phyloP scores from a whole-genome alignment of 2,329 filamentous ascomycete genomes.

The Pestalotiopsis sp. region DNA sequence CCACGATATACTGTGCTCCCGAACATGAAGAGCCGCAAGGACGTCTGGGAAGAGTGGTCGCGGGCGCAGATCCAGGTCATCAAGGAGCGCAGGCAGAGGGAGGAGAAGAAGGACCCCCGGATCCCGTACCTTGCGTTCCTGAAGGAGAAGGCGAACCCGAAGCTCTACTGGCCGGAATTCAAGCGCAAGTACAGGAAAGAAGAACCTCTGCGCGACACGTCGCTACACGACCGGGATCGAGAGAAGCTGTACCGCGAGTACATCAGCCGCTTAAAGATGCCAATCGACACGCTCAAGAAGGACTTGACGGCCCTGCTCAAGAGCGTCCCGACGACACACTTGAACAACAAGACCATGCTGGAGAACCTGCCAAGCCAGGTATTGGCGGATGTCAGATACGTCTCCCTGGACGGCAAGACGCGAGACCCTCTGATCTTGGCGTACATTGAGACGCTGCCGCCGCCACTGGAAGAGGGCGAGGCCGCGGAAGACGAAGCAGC shows the following conservation, averaged over 20 bases:
- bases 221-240: constrained; percentile 72
- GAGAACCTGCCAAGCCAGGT: constrained; percentile 63
- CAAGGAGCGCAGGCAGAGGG: constrained; percentile 70
- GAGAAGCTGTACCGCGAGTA: constrained; percentile 82
- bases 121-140: constrained; percentile 83
- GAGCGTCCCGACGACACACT: constrained; percentile 54
- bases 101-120: constrained; percentile 80
- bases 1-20: constrained; percentile 80
- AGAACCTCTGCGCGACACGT: constrained; percentile 73
- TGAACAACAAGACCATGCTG: constrained; percentile 61
- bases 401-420: constrained; percentile 61
- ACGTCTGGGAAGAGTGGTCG: constrained; percentile 84
- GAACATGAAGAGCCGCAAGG: constrained; percentile 79
- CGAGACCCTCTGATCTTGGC: constrained; percentile 68
- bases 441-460: constrained; percentile 65
- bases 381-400: constrained; percentile 68
- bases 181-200: constrained; percentile 88
- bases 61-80: constrained; percentile 73
- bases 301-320: constrained; percentile 70
- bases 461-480: constrained; percentile 48
- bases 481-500: constrained; percentile 54
- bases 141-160: constrained; percentile 79
- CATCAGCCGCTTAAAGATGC: constrained; percentile 66
- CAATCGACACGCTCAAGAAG: constrained; percentile 66
- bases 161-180: constrained; percentile 97